Conservation (phyloP, 73 alveolate genomes). For the Paraurostyla sp. region DNA sequence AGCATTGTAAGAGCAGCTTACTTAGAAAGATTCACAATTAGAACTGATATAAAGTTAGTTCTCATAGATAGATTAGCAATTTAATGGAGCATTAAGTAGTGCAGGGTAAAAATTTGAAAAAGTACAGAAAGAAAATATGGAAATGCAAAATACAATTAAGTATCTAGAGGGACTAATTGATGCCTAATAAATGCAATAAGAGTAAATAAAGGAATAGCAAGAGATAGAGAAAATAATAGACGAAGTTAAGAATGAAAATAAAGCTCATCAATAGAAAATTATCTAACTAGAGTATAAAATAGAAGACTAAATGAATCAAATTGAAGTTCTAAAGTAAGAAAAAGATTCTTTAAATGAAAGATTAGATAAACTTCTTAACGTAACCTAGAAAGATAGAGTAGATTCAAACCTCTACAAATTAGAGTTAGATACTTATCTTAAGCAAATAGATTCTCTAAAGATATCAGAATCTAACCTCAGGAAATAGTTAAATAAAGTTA, state of each 20-base stretch:
- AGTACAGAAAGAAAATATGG: neutral
- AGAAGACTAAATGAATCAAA: neutral
- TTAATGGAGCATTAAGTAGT: neutral
- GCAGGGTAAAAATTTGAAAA: neutral
- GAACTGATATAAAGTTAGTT: neutral
- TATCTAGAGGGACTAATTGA: conserved; percentile 44
- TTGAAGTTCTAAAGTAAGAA: neutral
- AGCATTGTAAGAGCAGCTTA: neutral
- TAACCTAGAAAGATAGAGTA: conserved; percentile 58
- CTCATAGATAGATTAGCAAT: neutral
- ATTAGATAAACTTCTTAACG: conserved; percentile 18
- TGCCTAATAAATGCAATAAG: neutral
- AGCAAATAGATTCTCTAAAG: conserved; percentile 23
- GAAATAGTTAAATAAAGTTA: conserved; percentile 28
- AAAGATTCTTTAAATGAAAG: conserved; percentile 12
- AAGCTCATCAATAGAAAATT: neutral
- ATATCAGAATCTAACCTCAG: neutral
- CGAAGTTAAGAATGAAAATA: neutral
- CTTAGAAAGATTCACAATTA: neutral
- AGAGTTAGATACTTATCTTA: conserved; percentile 30
- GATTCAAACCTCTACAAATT: conserved; percentile 22
- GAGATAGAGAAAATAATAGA: neutral
- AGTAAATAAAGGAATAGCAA: neutral
- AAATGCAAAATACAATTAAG: neutral
- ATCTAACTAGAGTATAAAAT: neutral